These are phyloP conservation scores for Botryosphaeria dothidea DNA, from an alignment of 2,329 filamentous ascomycete species.

Conservation along the genomic window DNA sequence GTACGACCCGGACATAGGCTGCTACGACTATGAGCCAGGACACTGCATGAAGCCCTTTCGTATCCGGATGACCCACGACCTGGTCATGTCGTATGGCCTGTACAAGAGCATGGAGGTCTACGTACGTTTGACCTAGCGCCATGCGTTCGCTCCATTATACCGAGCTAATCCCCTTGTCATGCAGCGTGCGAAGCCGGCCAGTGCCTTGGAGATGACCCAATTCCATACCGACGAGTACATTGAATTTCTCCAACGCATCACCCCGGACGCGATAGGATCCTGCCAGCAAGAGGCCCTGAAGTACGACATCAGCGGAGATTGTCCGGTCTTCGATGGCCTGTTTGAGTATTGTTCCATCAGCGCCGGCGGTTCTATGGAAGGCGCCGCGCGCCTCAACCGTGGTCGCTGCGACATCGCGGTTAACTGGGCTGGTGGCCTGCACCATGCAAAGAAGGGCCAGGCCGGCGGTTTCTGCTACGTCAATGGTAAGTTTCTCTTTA, in stretches of 20 bases:
- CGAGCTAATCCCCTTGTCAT: constrained; percentile 19
- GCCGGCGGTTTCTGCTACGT: constrained; percentile 99
- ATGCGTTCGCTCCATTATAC: constrained; percentile 30
- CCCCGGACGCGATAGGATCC: constrained; percentile 71
- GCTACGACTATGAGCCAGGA: constrained; percentile 93
- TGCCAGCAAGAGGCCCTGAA: constrained; percentile 72
- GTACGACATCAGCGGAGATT: constrained; percentile 76
- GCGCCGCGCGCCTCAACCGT: constrained; percentile 83
- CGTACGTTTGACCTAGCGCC: constrained; percentile 75
- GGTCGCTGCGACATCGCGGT: constrained; percentile 92
- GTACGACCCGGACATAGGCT: constrained; percentile 90
- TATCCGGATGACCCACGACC: constrained; percentile 88
- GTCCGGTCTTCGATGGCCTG: constrained; percentile 92
- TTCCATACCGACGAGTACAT: constrained; percentile 73
- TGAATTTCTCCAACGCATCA: constrained; percentile 52
- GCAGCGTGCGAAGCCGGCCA: constrained; percentile 50
- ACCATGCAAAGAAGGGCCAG: constrained; percentile 93
- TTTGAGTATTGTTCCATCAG: constrained; percentile 96
- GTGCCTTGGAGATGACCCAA: constrained; percentile 71
- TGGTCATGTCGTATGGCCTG: constrained; percentile 94
- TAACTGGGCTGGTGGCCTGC: constrained; percentile 96
- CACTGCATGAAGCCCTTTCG: constrained; percentile 99
- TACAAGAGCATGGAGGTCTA: constrained; percentile 97
- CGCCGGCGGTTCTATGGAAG: constrained; percentile 85
- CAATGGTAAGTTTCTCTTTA: constrained; percentile 54